A percentile compares a stretch with the other conserved stretches of the same genome.
These are phyloP conservation scores for Brassica nigra DNA, from an alignment of 345 rosid genomes.

Conservation along the genomic window DNA sequence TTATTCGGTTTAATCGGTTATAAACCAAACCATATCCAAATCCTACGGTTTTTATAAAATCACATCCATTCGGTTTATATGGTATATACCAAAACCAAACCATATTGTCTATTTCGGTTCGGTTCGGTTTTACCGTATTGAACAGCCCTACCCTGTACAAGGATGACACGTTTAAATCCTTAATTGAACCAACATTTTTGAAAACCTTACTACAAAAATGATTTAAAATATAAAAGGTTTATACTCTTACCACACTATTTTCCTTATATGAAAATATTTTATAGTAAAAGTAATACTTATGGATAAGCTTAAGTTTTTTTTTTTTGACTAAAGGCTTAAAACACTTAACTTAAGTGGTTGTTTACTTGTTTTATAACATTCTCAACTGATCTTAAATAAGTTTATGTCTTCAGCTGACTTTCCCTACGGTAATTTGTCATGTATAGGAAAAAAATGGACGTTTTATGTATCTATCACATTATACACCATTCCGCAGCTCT, in stretches of 20 bases:
- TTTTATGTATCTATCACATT: no score
- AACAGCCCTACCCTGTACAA: neutral
- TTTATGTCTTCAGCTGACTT: neutral
- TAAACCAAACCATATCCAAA: no score
- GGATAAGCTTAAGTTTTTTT: neutral
- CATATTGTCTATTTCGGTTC: no score
- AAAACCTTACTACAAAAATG: neutral
- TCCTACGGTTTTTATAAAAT: no score
- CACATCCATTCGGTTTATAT: no score
- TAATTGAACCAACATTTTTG: neutral
- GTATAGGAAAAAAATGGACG: neutral
- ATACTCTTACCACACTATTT: neutral
- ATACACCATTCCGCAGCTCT: neutral
- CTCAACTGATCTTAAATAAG: neutral
- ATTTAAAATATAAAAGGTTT: no score
- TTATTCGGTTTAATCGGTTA: no score
- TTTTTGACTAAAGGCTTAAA: no score
- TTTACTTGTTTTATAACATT: neutral
- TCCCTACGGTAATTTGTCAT: neutral
- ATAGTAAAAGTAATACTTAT: neutral
- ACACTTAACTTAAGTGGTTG: neutral
- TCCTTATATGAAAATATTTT: neutral
- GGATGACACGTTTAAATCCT: neutral
- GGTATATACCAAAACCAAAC: no score
- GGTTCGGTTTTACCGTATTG: no score